These are phyloP conservation scores for Arachis monticola DNA, from an alignment of 331 rosid genomes.

Conservation along the genomic window DNA sequence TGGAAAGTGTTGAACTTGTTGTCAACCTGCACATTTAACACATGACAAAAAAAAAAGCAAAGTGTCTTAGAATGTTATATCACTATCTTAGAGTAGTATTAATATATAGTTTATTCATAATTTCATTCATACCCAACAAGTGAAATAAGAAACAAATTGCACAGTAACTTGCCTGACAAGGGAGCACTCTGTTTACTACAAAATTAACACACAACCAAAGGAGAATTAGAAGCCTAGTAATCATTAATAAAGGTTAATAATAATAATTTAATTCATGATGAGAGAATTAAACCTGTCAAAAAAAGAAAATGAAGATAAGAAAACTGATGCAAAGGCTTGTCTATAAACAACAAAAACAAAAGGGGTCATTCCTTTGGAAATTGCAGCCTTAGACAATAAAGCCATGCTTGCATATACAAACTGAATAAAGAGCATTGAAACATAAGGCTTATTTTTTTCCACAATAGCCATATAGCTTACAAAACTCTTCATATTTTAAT, in stretches of 20 bases:
- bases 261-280: neutral
- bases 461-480: conserved; percentile 18
- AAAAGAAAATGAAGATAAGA: conserved; percentile 78
- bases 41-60: neutral
- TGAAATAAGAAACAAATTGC: conserved; percentile 75
- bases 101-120: too few species aligned
- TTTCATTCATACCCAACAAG: conserved; percentile 69
- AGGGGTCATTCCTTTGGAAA: conserved; percentile 88
- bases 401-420: conserved; percentile 89
- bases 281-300: conserved; percentile 68
- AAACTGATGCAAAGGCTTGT: conserved; percentile 80
- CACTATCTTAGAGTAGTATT: neutral
- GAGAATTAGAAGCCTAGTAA: too few species aligned
- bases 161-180: conserved; percentile 61
- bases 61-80: conserved; percentile 5
- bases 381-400: conserved; percentile 85
- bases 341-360: conserved; percentile 87
- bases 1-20: conserved; percentile 52
- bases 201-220: too few species aligned
- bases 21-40: conserved; percentile 58
- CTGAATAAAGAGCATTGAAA: conserved; percentile 79
- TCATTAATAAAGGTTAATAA: too few species aligned
- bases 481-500: conserved; percentile 45
- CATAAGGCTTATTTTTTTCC: conserved; percentile 64
- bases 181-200: conserved; percentile 68